phyloP scores from a whole-genome alignment of 805 yeast species.

The Candida krabiensis region DNA sequence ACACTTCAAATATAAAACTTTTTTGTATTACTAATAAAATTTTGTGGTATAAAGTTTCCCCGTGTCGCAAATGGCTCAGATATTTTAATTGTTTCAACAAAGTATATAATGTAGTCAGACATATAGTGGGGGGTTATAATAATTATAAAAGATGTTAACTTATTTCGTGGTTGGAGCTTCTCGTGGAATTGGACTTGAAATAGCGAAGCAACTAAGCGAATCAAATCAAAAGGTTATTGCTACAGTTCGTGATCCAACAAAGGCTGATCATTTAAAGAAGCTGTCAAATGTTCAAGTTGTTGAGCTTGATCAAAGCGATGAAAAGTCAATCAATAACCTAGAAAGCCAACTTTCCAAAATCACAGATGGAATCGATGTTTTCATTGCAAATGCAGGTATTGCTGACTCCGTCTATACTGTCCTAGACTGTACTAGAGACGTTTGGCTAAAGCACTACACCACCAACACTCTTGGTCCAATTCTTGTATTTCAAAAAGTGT shows the following conservation, averaged over 20 bases:
- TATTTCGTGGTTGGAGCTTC: constrained; percentile 45
- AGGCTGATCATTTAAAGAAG: constrained; percentile 16
- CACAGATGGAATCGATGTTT: constrained; percentile 33
- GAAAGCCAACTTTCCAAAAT: constrained; percentile 14
- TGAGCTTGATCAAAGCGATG: constrained; percentile 21
- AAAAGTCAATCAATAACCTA: constrained; percentile 19
- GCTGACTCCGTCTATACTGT: not conserved
- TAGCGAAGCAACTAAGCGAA: constrained; percentile 29
- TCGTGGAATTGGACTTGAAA: constrained; percentile 41
- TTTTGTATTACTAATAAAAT: too few species aligned
- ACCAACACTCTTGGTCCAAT: constrained; percentile 36
- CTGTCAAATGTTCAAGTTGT: constrained; percentile 23
- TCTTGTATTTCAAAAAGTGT: constrained; percentile 29
- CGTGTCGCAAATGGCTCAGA: too few species aligned
- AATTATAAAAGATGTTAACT: too few species aligned
- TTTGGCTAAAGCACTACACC: constrained; percentile 1
- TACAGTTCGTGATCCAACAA: constrained; percentile 3
- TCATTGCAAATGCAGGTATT: constrained; percentile 36
- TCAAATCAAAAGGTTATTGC: constrained; percentile 26
- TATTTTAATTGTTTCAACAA: too few species aligned
- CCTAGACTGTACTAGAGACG: not conserved
- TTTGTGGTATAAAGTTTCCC: too few species aligned
- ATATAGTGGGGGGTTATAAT: too few species aligned
- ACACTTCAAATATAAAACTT: too few species aligned
- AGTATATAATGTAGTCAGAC: too few species aligned